Evolutionary conservation across 805 yeast species (phyloP).

Genomic region (Starmera amethionina): DNA sequence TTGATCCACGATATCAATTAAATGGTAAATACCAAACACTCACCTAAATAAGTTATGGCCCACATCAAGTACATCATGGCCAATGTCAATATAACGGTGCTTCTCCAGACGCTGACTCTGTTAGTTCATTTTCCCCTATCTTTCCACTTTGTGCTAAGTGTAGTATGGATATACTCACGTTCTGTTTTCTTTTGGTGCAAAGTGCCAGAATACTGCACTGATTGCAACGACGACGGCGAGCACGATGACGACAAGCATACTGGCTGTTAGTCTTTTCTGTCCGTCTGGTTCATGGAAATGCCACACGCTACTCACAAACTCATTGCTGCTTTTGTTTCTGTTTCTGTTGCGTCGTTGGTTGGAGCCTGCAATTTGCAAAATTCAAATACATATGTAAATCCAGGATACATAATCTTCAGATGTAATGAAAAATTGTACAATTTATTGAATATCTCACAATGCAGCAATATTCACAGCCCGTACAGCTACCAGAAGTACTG

Average conservation of each 20-base stretch:
- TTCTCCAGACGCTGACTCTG: conserved; percentile 50
- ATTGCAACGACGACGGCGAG: conserved; percentile 47
- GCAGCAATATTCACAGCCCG: too few species aligned
- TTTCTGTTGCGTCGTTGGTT: too few species aligned
- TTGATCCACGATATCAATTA: too few species aligned
- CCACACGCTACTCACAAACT: too few species aligned
- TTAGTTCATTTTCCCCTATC: conserved; percentile 1
- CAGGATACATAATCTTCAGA: too few species aligned
- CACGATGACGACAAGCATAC: conserved; percentile 48
- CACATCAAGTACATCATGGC: conserved; percentile 81
- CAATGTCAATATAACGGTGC: conserved; percentile 55
- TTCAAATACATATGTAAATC: too few species aligned
- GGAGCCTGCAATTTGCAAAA: too few species aligned
- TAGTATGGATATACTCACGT: conserved; percentile 32
- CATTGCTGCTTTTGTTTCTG: too few species aligned
- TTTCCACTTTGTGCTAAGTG: too few species aligned
- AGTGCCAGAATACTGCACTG: conserved; percentile 67
- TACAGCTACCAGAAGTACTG: conserved; percentile 18
- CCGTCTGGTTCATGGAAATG: not conserved
- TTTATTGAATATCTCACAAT: too few species aligned
- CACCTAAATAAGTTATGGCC: conserved; percentile 80
- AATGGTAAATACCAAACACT: conserved; percentile 2
- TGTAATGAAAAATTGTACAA: too few species aligned
- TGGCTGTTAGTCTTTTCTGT: not conserved
- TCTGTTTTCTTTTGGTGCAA: conserved; percentile 77